Evolutionary conservation across 140 eudicot species (phyloP).

Genomic region (Bidens hawaiensis): DNA sequence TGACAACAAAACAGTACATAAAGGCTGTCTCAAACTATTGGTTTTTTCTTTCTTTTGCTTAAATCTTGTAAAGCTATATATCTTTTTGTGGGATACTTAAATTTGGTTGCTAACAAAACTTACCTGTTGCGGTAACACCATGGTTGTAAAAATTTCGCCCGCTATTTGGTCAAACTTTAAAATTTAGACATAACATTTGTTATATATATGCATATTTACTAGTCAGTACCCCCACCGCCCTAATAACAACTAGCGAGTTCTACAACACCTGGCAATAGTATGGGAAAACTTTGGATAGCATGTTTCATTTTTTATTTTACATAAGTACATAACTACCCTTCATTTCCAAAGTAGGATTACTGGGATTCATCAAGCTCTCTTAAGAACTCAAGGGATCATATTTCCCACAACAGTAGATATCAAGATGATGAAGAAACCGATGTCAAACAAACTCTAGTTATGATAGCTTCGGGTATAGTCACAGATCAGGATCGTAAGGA

Average conservation of each 20-base stretch:
- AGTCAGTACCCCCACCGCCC: no score
- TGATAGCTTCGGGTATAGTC: constrained; percentile 56
- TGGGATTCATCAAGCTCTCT: constrained; percentile 46
- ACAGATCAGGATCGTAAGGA: constrained; percentile 30
- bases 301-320: neutral
- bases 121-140: constrained; percentile 4
- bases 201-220: no score
- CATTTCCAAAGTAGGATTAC: constrained; percentile 50
- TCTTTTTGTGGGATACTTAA: no score
- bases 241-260: neutral
- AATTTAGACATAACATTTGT: no score
- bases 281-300: constrained; percentile 5
- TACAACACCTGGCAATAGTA: no score
- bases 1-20: constrained; percentile 12
- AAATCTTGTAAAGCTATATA: constrained; percentile 4
- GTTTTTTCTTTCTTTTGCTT: neutral
- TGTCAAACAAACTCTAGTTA: constrained; percentile 51
- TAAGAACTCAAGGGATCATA: constrained; percentile 38
- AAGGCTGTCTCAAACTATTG: constrained; percentile 5
- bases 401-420: constrained; percentile 37
- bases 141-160: no score
- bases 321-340: constrained; percentile 13
- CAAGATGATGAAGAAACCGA: constrained; percentile 38
- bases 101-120: neutral
- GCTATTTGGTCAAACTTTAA: no score